Conservation (phyloP, 352 stramenopile genomes). For the Globisporangium mamillatum region DNA sequence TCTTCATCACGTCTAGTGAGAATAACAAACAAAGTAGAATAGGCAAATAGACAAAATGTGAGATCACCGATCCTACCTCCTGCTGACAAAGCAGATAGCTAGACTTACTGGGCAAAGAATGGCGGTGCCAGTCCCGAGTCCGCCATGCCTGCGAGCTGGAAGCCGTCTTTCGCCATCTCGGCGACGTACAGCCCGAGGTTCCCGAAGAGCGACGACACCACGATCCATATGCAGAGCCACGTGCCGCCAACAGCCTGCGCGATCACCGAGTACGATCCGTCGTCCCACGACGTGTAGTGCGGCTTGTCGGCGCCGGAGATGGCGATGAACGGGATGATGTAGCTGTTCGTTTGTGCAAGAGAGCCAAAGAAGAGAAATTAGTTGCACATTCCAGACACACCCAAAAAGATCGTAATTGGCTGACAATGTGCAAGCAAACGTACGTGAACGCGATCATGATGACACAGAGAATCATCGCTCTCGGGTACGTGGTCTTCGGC, state of each 20-base stretch:
- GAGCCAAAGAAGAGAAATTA: background rate
- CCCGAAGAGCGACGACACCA: conserved; percentile 72
- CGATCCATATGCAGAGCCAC: conserved; percentile 74
- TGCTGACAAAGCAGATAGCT: too few species aligned
- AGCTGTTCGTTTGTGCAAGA: background rate
- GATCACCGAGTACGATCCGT: conserved; percentile 77
- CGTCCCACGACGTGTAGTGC: conserved; percentile 70
- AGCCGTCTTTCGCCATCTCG: conserved; percentile 82
- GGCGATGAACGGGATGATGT: conserved; percentile 68
- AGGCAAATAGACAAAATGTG: background rate
- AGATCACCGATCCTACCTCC: background rate
- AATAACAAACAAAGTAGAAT: background rate
- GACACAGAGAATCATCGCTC: conserved; percentile 75
- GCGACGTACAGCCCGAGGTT: conserved; percentile 82
- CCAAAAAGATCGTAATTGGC: background rate
- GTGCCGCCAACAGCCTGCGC: conserved; percentile 56
- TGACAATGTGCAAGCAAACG: background rate
- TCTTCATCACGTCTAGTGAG: conserved; percentile 39
- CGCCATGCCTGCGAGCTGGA: conserved; percentile 78
- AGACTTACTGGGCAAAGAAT: conserved; percentile 69
- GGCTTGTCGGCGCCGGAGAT: conserved; percentile 68
- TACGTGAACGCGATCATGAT: conserved; percentile 73
- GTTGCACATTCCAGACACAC: background rate
- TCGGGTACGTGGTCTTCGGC: conserved; percentile 68
- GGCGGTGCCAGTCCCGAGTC: conserved; percentile 75